Base-by-base conservation (phyloP, 2,329 filamentous ascomycete species). In the Aplosporella prunicola region DNA sequence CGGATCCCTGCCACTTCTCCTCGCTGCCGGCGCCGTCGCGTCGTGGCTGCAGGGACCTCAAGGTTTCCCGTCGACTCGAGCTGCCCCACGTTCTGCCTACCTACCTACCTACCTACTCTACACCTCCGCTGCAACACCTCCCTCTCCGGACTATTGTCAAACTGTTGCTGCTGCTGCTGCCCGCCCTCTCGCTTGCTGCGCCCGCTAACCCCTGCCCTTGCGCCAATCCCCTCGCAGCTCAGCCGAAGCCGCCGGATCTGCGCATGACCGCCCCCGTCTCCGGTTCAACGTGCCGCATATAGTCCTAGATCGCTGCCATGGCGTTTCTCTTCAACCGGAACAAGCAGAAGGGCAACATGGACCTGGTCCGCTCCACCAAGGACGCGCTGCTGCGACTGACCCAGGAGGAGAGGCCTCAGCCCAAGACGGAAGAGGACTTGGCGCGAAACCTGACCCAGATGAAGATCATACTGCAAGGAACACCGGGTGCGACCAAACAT, bases 381-480 rank as follows among this genome's bases (percentile, higher is more conserved):
- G 78, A 83, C 42, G 64, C 79, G 39, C 65, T 82, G 15, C 51
- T 65, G 39, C 76, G 70, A 53, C 59, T 83, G 31, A 53, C 55
- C 34, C 54, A 58, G 41, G 74, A 77, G 51, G 74, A 79, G 43
- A 67, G 69, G 46, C 65, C 69, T 31, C 65, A 68, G 45, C 61
- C 68, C 41, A 79, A 94, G 87, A 74, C 80, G 44, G 75, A 78
- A 51, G 89, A 96, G 56, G 88, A 95, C 55, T 71, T 93, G 45
- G 81, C 85, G 32, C 85, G 86, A 56, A 80, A 88, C 49, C 73
- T 98, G 45, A 72, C 74, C 35, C 84, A 93, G 60, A 93, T 96
- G 80, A 96, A 96, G 62, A 67, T 87, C 45, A 78, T 91, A 42
- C 76, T 98, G 10, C 89, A 96, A 68, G 91, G 89, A 47, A 94